phyloP scores from a whole-genome alignment of 1,139 yeast species.

The Barnettozyma hawaiiensis region DNA sequence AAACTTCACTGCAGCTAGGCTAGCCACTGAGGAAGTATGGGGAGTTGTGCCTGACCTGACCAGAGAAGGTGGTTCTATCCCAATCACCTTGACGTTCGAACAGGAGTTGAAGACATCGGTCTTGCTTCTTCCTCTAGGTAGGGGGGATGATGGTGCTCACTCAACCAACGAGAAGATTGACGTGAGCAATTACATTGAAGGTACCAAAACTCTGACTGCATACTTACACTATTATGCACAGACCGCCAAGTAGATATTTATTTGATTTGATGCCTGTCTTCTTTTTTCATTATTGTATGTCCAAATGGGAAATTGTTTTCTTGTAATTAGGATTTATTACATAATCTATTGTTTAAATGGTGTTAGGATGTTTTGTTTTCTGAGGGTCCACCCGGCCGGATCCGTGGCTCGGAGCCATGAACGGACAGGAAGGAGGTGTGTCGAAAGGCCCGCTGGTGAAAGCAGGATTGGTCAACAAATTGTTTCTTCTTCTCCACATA shows the following conservation, averaged over 20 bases:
- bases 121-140: conserved; percentile 90
- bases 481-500: neutral
- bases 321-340: neutral
- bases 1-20: conserved; percentile 87
- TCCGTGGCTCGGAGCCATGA: conserved; percentile 1
- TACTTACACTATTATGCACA: conserved; percentile 79
- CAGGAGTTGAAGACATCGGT: conserved; percentile 80
- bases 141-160: conserved; percentile 99
- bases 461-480: neutral
- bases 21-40: conserved; percentile 94
- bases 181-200: conserved; percentile 83
- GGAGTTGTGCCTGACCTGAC: conserved; percentile 93
- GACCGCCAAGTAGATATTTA: conserved; percentile 4
- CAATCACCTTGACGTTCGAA: conserved; percentile 91
- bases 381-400: conserved; percentile 2
- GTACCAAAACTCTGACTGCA: conserved; percentile 90
- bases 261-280: neutral
- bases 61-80: conserved; percentile 98
- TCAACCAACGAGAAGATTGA: conserved; percentile 94
- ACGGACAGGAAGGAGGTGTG: neutral
- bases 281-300: neutral
- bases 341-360: neutral
- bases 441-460: neutral
- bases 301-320: neutral
- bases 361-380: too few relatives aligned